Evolutionary conservation across 257 asterid genomes (phyloP).

Genomic region (Solanum peruvianum): DNA sequence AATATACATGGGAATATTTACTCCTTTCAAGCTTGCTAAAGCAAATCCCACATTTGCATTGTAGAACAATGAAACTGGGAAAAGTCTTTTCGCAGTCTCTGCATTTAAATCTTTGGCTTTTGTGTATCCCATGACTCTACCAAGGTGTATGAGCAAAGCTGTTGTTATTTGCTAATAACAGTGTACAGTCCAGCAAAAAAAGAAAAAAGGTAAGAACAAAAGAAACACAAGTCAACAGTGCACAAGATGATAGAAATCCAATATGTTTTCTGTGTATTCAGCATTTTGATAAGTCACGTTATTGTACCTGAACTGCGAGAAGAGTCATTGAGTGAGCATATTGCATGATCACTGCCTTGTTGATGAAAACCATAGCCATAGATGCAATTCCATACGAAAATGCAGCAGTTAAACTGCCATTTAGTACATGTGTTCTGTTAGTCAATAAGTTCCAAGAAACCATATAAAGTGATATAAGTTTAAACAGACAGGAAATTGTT

Average conservation of each 20-base stretch:
- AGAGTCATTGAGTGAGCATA: constrained; percentile 83
- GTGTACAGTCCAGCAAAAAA: constrained; percentile 14
- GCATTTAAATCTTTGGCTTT: constrained; percentile 54
- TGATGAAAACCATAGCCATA: constrained; percentile 96
- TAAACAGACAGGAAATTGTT: not conserved
- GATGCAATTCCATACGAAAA: constrained; percentile 77
- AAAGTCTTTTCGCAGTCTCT: constrained; percentile 69
- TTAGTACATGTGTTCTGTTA: not conserved
- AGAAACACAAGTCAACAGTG: constrained; percentile 17
- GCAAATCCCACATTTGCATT: constrained; percentile 98
- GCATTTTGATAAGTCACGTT: not conserved
- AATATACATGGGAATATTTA: constrained; percentile 97
- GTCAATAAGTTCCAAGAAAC: not conserved
- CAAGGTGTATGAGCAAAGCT: constrained; percentile 67
- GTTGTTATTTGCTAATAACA: constrained; percentile 83
- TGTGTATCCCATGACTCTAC: constrained; percentile 72
- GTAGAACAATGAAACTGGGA: constrained; percentile 84
- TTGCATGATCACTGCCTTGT: constrained; percentile 92
- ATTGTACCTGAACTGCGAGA: constrained; percentile 71
- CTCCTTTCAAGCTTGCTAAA: constrained; percentile 94
- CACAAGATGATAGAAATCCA: not conserved
- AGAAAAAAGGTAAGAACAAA: constrained; percentile 2
- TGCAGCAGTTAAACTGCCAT: constrained; percentile 62
- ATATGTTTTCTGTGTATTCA: not conserved
- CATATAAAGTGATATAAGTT: not conserved